Conservation (phyloP, 805 yeast species). For the Cyberlindnera xylosilytica region DNA sequence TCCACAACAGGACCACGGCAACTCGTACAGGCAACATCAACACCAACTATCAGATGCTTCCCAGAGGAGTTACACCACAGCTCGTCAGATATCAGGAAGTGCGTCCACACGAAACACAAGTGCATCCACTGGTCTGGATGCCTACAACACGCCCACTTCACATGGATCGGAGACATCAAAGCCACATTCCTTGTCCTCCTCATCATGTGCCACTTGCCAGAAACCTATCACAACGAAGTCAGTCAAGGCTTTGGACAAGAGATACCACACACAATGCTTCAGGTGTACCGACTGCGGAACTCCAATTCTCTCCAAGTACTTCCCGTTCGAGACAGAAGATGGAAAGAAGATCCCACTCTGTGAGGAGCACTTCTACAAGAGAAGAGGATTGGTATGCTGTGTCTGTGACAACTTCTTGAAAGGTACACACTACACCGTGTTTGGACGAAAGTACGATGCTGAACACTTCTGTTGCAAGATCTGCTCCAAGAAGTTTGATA, state of each 20-base stretch:
- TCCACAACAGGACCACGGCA: not conserved
- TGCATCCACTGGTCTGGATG: not conserved
- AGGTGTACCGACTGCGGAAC: constrained; percentile 80
- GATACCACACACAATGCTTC: constrained; percentile 87
- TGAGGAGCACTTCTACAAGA: constrained; percentile 87
- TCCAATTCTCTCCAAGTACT: constrained; percentile 82
- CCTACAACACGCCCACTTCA: constrained; percentile 13
- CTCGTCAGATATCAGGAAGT: constrained; percentile 10
- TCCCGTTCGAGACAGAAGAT: constrained; percentile 62
- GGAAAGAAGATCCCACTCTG: constrained; percentile 64
- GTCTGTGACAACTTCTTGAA: constrained; percentile 82
- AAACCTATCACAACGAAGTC: constrained; percentile 65
- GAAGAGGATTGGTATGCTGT: constrained; percentile 80
- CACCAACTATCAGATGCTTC: constrained; percentile 13
- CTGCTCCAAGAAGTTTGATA: constrained; percentile 82
- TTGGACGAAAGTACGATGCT: constrained; percentile 87
- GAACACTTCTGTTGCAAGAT: constrained; percentile 93
- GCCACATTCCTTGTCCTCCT: constrained; percentile 3
- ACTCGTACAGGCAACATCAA: constrained; percentile 6
- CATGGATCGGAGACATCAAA: not conserved
- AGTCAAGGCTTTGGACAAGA: constrained; percentile 76
- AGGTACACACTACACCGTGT: constrained; percentile 91
- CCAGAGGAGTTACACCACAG: constrained; percentile 8
- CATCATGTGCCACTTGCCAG: constrained; percentile 48
- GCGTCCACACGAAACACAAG: constrained; percentile 12